phyloP scores from a whole-genome alignment of 169 alveolate genomes.

The Blepharisma undulans region DNA sequence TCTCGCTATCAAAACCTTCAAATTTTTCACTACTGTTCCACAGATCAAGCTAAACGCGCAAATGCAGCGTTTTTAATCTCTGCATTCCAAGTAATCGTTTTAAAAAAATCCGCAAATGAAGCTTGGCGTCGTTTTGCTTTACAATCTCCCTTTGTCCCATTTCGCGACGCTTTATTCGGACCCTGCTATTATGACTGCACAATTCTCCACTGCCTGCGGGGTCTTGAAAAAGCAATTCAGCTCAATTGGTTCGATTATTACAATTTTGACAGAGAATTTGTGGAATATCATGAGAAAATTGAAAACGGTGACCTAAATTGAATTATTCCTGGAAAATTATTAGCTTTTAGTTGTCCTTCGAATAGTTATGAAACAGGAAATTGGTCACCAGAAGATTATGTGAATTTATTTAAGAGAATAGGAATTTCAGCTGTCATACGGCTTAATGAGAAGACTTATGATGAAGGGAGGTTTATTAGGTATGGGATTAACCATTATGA shows the following conservation, averaged over 20 bases:
- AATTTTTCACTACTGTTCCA: conserved; percentile 30
- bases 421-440: conserved; percentile 89
- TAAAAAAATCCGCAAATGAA: conserved; percentile 75
- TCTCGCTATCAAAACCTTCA: not conserved
- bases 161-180: conserved; percentile 81
- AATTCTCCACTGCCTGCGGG: conserved; percentile 89
- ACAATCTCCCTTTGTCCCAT: conserved; percentile 50
- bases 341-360: conserved; percentile 90
- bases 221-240: conserved; percentile 88
- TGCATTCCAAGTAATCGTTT: conserved; percentile 81
- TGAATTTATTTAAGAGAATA: conserved; percentile 84
- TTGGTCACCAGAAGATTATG: conserved; percentile 89
- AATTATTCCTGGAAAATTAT: conserved; percentile 90
- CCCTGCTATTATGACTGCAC: conserved; percentile 65
- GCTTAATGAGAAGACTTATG: conserved; percentile 90
- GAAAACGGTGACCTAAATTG: conserved; percentile 93
- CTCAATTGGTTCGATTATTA: conserved; percentile 89
- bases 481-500: conserved; percentile 83
- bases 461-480: conserved; percentile 71
- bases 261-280: conserved; percentile 84
- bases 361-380: conserved; percentile 80
- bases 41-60: conserved; percentile 81
- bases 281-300: conserved; percentile 89
- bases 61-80: conserved; percentile 92
- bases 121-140: conserved; percentile 54